These are phyloP conservation scores for Hapsidospora chrysogenum DNA, from an alignment of 495 filamentous ascomycete species.

Conservation along the genomic window DNA sequence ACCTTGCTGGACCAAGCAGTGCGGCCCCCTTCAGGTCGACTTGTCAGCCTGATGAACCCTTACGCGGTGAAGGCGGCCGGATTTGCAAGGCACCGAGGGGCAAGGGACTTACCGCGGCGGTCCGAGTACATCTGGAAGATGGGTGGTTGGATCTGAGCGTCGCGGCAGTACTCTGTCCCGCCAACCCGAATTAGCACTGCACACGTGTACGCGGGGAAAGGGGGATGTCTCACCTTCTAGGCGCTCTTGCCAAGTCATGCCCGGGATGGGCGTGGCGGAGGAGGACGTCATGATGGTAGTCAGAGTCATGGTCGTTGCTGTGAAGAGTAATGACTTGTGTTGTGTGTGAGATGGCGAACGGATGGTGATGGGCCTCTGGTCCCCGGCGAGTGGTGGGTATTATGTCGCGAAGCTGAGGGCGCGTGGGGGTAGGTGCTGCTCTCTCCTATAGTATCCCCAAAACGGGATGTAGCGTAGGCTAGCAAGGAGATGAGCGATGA, in stretches of 20 bases:
- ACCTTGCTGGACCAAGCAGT: constrained; percentile 80
- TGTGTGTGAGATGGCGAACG: neutral
- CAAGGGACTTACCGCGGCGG: constrained; percentile 46
- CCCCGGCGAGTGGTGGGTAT: neutral
- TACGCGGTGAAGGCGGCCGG: neutral
- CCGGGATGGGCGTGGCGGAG: neutral
- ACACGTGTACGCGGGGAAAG: constrained; percentile 1
- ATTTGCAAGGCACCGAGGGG: neutral
- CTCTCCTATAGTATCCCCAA: no score
- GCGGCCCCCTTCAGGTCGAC: constrained; percentile 48
- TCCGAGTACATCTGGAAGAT: constrained; percentile 60
- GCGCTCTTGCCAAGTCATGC: constrained; percentile 14
- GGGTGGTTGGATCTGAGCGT: constrained; percentile 35
- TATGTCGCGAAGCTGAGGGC: neutral
- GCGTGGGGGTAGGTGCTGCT: no score
- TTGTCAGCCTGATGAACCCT: neutral
- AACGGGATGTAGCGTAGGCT: no score
- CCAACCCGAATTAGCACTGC: constrained; percentile 7
- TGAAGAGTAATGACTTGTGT: no score
- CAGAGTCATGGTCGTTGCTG: neutral
- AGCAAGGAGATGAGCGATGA: no score
- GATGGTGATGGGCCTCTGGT: neutral
- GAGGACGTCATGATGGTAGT: neutral
- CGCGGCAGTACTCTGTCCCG: constrained; percentile 41
- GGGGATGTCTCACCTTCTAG: constrained; percentile 12